Evolutionary conservation across 2,329 filamentous ascomycete genomes (phyloP).

Genomic region (Teratosphaeria zuluensis): DNA sequence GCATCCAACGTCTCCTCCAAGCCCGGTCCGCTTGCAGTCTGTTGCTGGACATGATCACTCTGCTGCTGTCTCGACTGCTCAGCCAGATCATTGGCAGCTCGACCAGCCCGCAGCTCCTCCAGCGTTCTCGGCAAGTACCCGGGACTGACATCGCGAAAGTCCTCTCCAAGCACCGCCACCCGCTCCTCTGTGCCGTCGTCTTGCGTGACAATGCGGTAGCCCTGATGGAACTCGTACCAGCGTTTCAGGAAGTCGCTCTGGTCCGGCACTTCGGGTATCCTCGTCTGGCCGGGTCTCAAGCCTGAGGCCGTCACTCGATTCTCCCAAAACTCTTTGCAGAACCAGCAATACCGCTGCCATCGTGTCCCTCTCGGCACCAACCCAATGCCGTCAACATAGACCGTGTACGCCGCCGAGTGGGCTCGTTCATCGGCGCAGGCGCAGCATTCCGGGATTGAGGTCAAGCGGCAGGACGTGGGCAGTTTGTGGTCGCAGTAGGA

Average conservation of each 20-base stretch:
- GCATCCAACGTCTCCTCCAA: slow-evolving; percentile 27
- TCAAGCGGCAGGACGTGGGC: slow-evolving; percentile 21
- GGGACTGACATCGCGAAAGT: slow-evolving; percentile 36
- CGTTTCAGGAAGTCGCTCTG: slow-evolving; percentile 36
- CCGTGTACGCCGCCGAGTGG: slow-evolving; percentile 35
- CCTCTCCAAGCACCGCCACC: slow-evolving; percentile 39
- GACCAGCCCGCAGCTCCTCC: slow-evolving; percentile 33
- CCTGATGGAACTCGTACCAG: slow-evolving; percentile 43
- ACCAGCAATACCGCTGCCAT: slow-evolving; percentile 45
- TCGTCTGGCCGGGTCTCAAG: slow-evolving; percentile 34
- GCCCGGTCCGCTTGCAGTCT: slow-evolving; percentile 12
- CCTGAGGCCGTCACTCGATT: slow-evolving; percentile 35
- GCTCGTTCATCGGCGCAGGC: slow-evolving; percentile 24
- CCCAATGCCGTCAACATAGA: slow-evolving; percentile 43
- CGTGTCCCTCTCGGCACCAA: slow-evolving; percentile 38
- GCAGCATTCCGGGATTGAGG: slow-evolving; percentile 22
- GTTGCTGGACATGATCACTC: slow-evolving; percentile 2
- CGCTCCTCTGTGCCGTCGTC: slow-evolving; percentile 36
- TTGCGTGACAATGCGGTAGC: slow-evolving; percentile 31
- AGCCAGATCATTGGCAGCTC: slow-evolving; percentile 20
- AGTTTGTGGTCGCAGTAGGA: slow-evolving; percentile 22
- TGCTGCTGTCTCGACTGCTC: slow-evolving; percentile 11
- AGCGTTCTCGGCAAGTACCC: slow-evolving; percentile 38
- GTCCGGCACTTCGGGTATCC: slow-evolving; percentile 38
- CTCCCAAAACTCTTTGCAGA: slow-evolving; percentile 43